Evolutionary conservation across 2,329 filamentous ascomycete species (phyloP), one percentile per base, ranked within the genome.

Genomic region (Talaromyces sp.): DNA sequence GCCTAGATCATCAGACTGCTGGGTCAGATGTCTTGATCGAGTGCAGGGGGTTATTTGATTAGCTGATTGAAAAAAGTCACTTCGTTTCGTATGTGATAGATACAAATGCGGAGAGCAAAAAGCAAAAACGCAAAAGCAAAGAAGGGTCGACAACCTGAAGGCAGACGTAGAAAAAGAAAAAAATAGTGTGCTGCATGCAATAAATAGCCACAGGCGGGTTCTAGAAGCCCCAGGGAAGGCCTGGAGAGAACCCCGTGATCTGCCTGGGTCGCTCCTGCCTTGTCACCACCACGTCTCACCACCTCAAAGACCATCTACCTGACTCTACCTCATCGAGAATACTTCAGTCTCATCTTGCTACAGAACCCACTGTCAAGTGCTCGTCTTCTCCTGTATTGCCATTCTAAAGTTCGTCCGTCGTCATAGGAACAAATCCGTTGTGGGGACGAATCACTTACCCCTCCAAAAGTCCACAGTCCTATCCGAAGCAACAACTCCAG

Each of bases 201-300:
- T 54, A 54, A 8, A 17, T 10, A 43, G 54, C 11, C n/a, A 38
- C 31, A n/a, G 13, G 38, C 22, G 56, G 17, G 36, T 59, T 59
- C 56, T 59, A 59, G 56, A 59, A 59, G 56, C 36, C 25, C 15
- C 36, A 59, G 5, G 27, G 56, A 59, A 59, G 56, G 8, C 22
- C 43, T 22, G 43, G n/a, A 45, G 43, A 45, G 5, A 5, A 22
- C 11, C 56, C 56, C 56, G 56, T 59, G 56, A 59, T 59, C 27
- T 17, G 49, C 25, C 10, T 29, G 49, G 47, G 22, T 53, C 36
- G 22, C 56, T 59, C 56, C 56, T 40, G 38, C 56, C 38, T 59
- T 27, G 36, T 29, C 56, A 40, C 31, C 31, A 19, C 27, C 13
- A 10, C 31, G 29, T 3, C 36, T 13, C 19, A 13, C 17, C 25